Evolutionary conservation across 225 moss, liverwort and hornwort species (phyloP).

Genomic region (Anthoceros angustus): DNA sequence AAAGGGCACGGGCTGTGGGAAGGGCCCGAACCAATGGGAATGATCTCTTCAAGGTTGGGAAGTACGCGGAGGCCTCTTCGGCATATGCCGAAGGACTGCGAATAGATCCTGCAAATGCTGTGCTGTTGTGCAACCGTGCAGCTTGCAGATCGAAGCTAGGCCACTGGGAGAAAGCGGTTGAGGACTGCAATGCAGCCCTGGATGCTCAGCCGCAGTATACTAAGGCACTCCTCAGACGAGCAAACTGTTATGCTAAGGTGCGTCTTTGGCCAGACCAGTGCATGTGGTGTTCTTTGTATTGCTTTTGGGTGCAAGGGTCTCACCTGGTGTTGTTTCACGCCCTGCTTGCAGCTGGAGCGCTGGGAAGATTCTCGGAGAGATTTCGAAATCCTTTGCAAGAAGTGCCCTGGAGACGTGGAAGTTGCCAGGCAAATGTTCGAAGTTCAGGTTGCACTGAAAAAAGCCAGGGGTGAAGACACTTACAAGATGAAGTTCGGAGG

Average conservation of each 20-base stretch:
- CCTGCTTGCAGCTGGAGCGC: slow-evolving; percentile 52
- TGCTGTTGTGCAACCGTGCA: slow-evolving; percentile 75
- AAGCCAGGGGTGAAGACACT: slow-evolving; percentile 57
- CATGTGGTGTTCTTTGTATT: background rate
- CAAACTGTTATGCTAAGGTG: slow-evolving; percentile 66
- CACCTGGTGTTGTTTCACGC: background rate
- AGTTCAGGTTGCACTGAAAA: slow-evolving; percentile 69
- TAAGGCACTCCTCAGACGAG: slow-evolving; percentile 77
- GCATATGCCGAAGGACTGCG: slow-evolving; percentile 87
- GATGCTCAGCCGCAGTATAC: slow-evolving; percentile 86
- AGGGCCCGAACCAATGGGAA: slow-evolving; percentile 59
- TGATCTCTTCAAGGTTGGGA: slow-evolving; percentile 68
- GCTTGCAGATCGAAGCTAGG: slow-evolving; percentile 77
- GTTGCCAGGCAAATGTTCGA: slow-evolving; percentile 58
- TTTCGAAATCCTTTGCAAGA: slow-evolving; percentile 61
- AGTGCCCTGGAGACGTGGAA: slow-evolving; percentile 64
- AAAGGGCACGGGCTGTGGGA: slow-evolving; percentile 57
- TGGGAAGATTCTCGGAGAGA: slow-evolving; percentile 76
- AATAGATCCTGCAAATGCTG: slow-evolving; percentile 47
- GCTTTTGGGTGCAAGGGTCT: background rate
- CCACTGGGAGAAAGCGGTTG: slow-evolving; percentile 95
- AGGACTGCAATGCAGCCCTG: slow-evolving; percentile 83
- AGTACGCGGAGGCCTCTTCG: slow-evolving; percentile 50
- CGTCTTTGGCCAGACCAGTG: background rate
- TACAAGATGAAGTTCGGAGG: slow-evolving; percentile 51